A percentile compares a stretch with the other conserved stretches of the same genome.
Conservation (phyloP, 306 rosid genomes). For the Pachyrhizus erosus region DNA sequence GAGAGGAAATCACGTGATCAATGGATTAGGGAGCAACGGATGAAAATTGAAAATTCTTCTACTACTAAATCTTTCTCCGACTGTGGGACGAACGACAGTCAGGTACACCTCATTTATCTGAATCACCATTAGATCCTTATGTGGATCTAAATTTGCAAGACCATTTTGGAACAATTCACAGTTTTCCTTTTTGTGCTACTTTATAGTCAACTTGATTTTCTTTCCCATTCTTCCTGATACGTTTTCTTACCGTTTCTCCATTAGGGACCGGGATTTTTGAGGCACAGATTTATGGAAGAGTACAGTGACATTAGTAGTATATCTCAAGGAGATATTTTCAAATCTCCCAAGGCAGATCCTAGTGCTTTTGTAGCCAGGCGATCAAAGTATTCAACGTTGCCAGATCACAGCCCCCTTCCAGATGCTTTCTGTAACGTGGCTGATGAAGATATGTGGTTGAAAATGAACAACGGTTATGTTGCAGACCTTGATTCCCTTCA, state of each 20-base stretch:
- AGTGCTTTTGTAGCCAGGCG: constrained; percentile 80
- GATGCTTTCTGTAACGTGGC: constrained; percentile 78
- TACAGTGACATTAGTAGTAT: constrained; percentile 53
- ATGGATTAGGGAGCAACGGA: constrained; percentile 68
- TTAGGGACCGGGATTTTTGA: constrained; percentile 61
- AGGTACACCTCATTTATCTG: constrained; percentile 55
- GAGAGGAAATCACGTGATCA: constrained; percentile 78
- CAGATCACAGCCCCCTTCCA: constrained; percentile 80
- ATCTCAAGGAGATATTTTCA: constrained; percentile 69
- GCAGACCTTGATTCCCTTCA: constrained; percentile 90
- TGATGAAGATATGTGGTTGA: constrained; percentile 93
- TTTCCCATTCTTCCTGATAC: constrained; percentile 16
- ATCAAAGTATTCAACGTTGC: constrained; percentile 61
- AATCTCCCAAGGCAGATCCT: constrained; percentile 76
- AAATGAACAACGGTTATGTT: constrained; percentile 85
- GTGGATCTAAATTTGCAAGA: constrained; percentile 1
- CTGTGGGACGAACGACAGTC: constrained; percentile 54
- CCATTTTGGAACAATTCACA: constrained; percentile 6
- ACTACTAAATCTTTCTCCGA: constrained; percentile 60
- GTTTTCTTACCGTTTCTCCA: not conserved
- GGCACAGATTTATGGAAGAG: constrained; percentile 56
- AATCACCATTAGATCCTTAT: constrained; percentile 16
- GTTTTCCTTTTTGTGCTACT: not conserved
- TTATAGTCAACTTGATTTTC: constrained; percentile 7
- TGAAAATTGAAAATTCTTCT: constrained; percentile 66